Evolutionary conservation across 2,329 filamentous ascomycete genomes (phyloP), one percentile per base, ranked within the genome.

Genomic region (Zasmidium citrigriseum): DNA sequence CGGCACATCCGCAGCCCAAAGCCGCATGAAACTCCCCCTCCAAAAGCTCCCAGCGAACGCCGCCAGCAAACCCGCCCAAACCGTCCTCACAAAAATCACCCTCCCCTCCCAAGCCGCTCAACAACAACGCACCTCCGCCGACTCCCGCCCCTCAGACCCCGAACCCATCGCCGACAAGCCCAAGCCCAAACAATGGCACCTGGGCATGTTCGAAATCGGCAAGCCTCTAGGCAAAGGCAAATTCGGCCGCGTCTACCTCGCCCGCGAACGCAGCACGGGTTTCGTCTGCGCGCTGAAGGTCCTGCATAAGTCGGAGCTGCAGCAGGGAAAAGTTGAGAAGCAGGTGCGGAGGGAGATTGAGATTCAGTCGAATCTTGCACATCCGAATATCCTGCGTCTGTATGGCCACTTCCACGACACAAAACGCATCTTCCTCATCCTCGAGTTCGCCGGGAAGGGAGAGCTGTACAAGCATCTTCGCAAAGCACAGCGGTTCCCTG

Each of bases 151-250:
- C 2, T 71, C 68, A 47, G 49, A 59, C 46, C 50, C 65, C 57
- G 51, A 66, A 59, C 24, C 67, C 62, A 52, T 69, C 49, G 63
- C 63, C 22, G 57, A 64, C 22, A 61, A 57, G 55, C 75, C 78
- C 3, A 80, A 78, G 56, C 64, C 73, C 18, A 78, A 78, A 63
- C 69, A 91, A 66, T 93, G 93, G 76, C 91, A 96, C 72, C 85
- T 96, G 3, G 90, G 91, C 76, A 96, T 96, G 90, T 96, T 96
- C 73, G 92, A 96, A 75, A 96, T 96, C 64, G 90, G 90, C 41
- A 89, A 91, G 66, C 90, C 90, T 1, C 80, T 96, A 2, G 90
- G 90, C 54, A 95, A 95, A 77, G 90, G 90, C 63, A 96, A 95
- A 73, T 96, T 95, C 70, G 90, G 90, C 1, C 85, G 90, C 47